Base-by-base conservation (phyloP, 805 yeast genomes). In the Sporopachydermia quercuum region DNA sequence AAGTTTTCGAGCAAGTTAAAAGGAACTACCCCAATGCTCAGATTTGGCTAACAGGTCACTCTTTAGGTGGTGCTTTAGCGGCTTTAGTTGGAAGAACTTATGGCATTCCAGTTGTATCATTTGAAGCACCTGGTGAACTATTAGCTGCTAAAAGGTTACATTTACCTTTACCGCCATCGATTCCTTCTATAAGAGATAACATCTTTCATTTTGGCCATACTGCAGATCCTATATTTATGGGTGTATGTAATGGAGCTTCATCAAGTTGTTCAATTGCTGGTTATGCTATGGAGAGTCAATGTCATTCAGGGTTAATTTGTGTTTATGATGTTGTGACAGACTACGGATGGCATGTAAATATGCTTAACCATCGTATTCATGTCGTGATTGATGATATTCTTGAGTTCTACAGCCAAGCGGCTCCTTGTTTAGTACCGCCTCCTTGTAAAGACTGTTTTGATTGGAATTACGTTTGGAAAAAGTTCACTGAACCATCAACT, bases 181-280 rank as follows among this genome's bases (percentile, higher is more conserved):
- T 83, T 11, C 87, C 95, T 0, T 59, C 63, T 4, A 71, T 77
- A 49, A 62, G 74, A 59, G 96, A 87, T 50, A 78, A 83, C 46
- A 71, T 91, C 5, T 91, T 94, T 93, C 96, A 91, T 55, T 63
- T 91, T 53, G 98, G 98, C 2, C 89, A 91, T 55, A 91, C 91
- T 2, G 97, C 96, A 0, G 98, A 91, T 55, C 98, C 98, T 1
- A 83, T 91, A 2, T 91, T 68, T 52, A 80, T 87, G 89, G 98
- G 98, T 0, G 87, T 85, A 5, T 91, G 98, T 56, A 86, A 82
- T 52, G 98, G 98, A 5, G 93, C 91, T 1, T 75, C 89, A 3
- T 78, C 93, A 0, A 60, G 87, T 1, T 91, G 98, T 57, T 77
- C 89, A 43, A 67, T 84, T 5, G 96, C 83, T 1, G 98, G 98